Base-by-base conservation (phyloP, 176 grass and related monocot genomes). In the Oryza meyeriana region DNA sequence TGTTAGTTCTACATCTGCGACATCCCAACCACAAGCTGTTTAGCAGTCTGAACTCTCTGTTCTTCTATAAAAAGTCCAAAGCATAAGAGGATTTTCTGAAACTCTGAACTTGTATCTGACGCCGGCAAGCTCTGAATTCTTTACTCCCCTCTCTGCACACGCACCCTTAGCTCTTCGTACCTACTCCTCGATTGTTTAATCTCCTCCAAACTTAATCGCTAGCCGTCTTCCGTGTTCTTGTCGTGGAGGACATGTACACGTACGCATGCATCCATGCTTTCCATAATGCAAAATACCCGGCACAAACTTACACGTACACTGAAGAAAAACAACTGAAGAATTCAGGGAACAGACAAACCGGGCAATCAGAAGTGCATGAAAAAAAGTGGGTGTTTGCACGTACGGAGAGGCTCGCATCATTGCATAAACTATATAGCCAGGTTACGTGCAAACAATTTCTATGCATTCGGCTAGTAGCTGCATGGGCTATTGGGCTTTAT, bases 391-490 rank as follows among this genome's bases (percentile, higher is more conserved):
- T 25, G 39, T 65, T 66, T 72, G 74, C 86, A 78, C 61, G 81
- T 83, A 83, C 85, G 85, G 79, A 47, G 29, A 30, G 14, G 42
- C 66, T 48, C 22, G 14, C 16, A 75, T 69, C 62, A 75, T 80
- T 59, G 75, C 64, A 16, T 77, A 64, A 66, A 79, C 3, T 31
- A 74, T 39, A 74, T 47, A 3, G 40, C 29, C 35, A 45, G 87
- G 87, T 89, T 89, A 89, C 88, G 88, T 85, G 88, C 83, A 32
- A 47, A 58, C 77, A 57, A 80, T 72, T 89, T 85, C 72, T 3
- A 50, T 8, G 35, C 29, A 12, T 47, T 29, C 5, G 4, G 8
- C 31, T 2, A 57, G 35, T 77, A 42, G 61, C 61, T 65, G 39
- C 61, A 47, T 2, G 29, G 12, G 17, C 8, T 77, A 63, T 40